phyloP scores from a whole-genome alignment of 2,329 filamentous ascomycete species.

The Microdochium paspali region DNA sequence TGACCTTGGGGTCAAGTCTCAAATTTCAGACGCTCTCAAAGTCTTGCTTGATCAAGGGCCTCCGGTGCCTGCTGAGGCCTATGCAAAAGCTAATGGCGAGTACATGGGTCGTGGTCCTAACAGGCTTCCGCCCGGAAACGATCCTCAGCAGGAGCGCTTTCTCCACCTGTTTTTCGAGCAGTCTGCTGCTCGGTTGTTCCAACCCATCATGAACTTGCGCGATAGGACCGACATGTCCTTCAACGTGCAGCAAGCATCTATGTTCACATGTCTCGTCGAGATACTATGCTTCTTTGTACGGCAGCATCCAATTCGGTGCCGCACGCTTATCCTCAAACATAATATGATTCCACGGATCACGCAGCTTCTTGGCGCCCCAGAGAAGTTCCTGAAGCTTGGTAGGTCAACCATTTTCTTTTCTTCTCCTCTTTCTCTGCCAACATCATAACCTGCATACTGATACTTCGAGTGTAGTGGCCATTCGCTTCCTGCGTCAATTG shows the following conservation, averaged over 20 bases:
- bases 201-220: conserved; percentile 75
- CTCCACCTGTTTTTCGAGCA: conserved; percentile 83
- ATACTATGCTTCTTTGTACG: conserved; percentile 90
- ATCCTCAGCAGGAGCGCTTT: conserved; percentile 76
- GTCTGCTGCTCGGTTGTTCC: conserved; percentile 77
- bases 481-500: conserved; percentile 89
- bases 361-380: conserved; percentile 70
- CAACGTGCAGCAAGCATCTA: conserved; percentile 73
- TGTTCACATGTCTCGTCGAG: conserved; percentile 86
- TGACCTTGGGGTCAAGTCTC: conserved; percentile 89
- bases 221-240: conserved; percentile 60
- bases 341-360: conserved; percentile 69
- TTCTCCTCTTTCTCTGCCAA: too few relatives aligned
- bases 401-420: conserved; percentile 28
- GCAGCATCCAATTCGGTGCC: conserved; percentile 77
- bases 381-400: conserved; percentile 92
- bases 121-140: conserved; percentile 34
- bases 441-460: conserved; percentile 11
- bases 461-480: conserved; percentile 54
- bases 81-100: conserved; percentile 58
- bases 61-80: conserved; percentile 40
- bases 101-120: conserved; percentile 53
- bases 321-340: conserved; percentile 77
- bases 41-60: conserved; percentile 72
- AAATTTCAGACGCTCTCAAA: conserved; percentile 92